Evolutionary conservation across 2,329 filamentous ascomycete genomes (phyloP), one percentile per base, ranked within the genome.

Genomic region (Ophiocordyceps sinensis): DNA sequence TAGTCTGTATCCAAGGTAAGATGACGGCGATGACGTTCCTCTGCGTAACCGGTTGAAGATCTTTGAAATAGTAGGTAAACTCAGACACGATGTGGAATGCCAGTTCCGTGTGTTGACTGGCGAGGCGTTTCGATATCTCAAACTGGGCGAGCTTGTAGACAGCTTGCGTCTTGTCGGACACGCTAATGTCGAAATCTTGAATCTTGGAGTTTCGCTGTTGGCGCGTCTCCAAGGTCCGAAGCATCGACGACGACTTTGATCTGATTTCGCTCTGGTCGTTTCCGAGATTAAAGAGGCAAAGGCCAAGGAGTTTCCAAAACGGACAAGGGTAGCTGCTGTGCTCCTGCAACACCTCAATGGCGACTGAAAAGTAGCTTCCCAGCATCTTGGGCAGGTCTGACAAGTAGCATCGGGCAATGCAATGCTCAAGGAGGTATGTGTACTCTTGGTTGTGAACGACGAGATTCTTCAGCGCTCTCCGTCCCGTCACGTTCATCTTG

Each of bases 121-220:
- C 84, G 32, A 98, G 72, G 17, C 88, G 75, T 53, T 89, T 87
- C 0, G 91, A 96, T 19, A 94, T 93, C 56, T 96, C 89, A 49
- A 95, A 96, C 55, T 98, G 91, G 0, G 93, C 91, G 36, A 93
- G 70, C 63, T 98, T 98, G 63, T 96, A 98, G 3, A 98, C 89
- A 0, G 89, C 88, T 49, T 94, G 94, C 0, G 93, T 98, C 63
- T 95, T 96, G 63, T 98, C 93, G 0, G 89, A 93, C 43, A 98
- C 91, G 57, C 88, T 95, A 52, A 98, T 96, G 53, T 98, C 91
- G 44, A 95, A 93, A 57, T 98, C 91, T 56, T 94, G 86, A 7
- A 98, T 78, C 55, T 93, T 93, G 1, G 89, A 94, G 48, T 78
- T 91, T 49, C 84, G 68, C 3, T 63, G 63, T 48, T 91, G 84